Base-by-base conservation (phyloP, 768 basidiomycete species). In the Coprinopsis cinerea region DNA sequence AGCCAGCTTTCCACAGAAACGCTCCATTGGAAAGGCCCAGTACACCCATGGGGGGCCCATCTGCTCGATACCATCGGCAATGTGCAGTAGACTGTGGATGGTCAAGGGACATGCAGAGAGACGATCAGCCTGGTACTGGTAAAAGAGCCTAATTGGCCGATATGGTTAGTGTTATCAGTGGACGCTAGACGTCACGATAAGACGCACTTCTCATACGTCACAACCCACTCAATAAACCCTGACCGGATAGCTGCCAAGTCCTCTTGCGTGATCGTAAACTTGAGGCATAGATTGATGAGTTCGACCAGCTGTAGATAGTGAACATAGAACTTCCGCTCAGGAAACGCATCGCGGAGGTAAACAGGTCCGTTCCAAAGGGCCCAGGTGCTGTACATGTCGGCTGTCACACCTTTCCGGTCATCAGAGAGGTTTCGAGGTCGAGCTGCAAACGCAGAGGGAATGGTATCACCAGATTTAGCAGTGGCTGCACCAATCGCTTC, bases 321-420 rank as follows among this genome's bases (percentile, higher is more conserved):
- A n/a, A n/a, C 52, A 52, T 70, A 77, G 54, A 74, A 76, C n/a
- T 49, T 54, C 2, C 46, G 46, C 10, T 59, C 20, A 6, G 9
- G 25, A 55, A 76, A 76, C 0, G 60, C 55, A 7, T 60, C 30
- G 2, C 46, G 47, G 6, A 77, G 66, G 2, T 77, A 56, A 6
- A 68, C 54, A 1, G 73, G 75, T 0, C 57, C 71, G 7, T 76
- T 39, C 45, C 66, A 72, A 13, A 61, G 53, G 2, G 64, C 61
- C 71, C 72, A 78, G 40, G 75, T 64, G 0, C 64, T 62, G 52
- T 62, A 68, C 18, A 58, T 61, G 37, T 77, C 74, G 0, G 74
- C 72, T 0, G 66, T 69, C 63, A 51, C 72, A 73, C 59, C 61
- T 71, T 1, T 55, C 69, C 71, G 1, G 65, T 69, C 70, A 69